phyloP scores from a whole-genome alignment of 805 yeast species.

The Zygosaccharomyces pseudorouxii region DNA sequence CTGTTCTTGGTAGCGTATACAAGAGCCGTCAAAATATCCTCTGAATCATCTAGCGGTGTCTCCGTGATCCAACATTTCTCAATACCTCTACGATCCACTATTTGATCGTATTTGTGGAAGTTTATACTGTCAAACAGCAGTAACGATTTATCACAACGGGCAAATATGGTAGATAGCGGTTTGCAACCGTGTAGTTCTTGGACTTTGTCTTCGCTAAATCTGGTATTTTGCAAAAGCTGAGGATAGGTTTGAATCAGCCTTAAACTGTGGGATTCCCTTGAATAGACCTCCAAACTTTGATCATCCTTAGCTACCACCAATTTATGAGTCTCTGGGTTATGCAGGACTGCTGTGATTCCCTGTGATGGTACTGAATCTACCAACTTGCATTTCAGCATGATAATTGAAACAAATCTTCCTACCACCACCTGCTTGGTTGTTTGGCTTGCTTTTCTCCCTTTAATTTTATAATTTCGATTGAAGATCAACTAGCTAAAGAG shows the following conservation, averaged over 20 bases:
- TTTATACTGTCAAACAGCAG: conserved; percentile 30
- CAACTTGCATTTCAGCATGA: conserved; percentile 25
- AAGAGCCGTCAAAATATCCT: conserved; percentile 17
- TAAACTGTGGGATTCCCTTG: conserved; percentile 18
- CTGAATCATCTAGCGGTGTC: conserved; percentile 4
- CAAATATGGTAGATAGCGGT: conserved; percentile 29
- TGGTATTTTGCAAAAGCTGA: conserved; percentile 21
- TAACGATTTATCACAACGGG: conserved; percentile 24
- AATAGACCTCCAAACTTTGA: conserved; percentile 31
- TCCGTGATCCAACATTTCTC: conserved; percentile 26
- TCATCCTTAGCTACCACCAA: conserved; percentile 25
- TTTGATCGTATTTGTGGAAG: conserved; percentile 31
- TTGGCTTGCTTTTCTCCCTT: background rate
- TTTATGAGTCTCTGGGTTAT: conserved; percentile 26
- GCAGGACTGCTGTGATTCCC: conserved; percentile 25
- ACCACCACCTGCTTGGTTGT: background rate
- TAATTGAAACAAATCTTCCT: background rate
- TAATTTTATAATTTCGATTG: background rate
- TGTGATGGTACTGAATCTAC: conserved; percentile 18
- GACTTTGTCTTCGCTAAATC: conserved; percentile 19
- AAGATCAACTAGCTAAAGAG: background rate
- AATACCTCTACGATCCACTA: conserved; percentile 32
- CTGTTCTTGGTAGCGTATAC: conserved; percentile 18
- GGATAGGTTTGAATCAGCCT: conserved; percentile 30
- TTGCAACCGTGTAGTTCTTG: conserved; percentile 23